Conservation (phyloP, 768 basidiomycete genomes). For the Boletus rubropictus region DNA sequence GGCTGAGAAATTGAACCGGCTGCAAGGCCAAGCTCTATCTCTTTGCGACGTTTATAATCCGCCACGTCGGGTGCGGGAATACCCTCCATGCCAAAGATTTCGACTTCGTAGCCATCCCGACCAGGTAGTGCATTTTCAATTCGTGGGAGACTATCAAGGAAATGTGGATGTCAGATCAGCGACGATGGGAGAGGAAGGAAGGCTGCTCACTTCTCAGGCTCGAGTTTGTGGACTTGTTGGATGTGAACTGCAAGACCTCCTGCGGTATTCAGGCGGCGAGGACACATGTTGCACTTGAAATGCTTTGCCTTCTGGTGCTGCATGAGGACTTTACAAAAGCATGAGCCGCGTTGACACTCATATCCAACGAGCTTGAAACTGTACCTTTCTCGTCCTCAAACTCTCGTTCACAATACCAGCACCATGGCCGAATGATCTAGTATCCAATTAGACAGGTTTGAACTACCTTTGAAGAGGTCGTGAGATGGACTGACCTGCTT, state of each 20-base stretch:
- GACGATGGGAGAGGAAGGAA: background rate
- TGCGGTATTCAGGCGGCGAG: slow-evolving; percentile 91
- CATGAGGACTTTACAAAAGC: slow-evolving; percentile 67
- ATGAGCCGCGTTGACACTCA: background rate
- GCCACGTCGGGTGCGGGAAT: slow-evolving; percentile 91
- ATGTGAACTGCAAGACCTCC: slow-evolving; percentile 97
- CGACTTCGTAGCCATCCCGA: slow-evolving; percentile 95
- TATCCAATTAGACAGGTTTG: background rate
- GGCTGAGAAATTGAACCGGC: slow-evolving; percentile 80
- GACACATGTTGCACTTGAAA: slow-evolving; percentile 96
- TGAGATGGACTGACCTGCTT: slow-evolving; percentile 35
- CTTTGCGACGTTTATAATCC: slow-evolving; percentile 93
- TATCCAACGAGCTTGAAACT: slow-evolving; percentile 8
- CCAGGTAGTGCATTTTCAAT: slow-evolving; percentile 96
- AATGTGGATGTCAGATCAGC: slow-evolving; percentile 9
- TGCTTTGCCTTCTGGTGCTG: slow-evolving; percentile 99
- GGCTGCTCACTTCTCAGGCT: slow-evolving; percentile 61
- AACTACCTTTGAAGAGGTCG: background rate
- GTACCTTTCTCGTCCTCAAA: slow-evolving; percentile 98
- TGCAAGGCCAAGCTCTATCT: slow-evolving; percentile 84
- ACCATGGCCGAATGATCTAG: slow-evolving; percentile 87
- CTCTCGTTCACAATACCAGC: slow-evolving; percentile 99
- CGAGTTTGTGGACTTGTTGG: slow-evolving; percentile 99
- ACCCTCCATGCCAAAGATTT: slow-evolving; percentile 99
- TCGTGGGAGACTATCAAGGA: slow-evolving; percentile 56